phyloP scores from a whole-genome alignment of 148 eudicot genomes.

The Rhododendron griersonianum region DNA sequence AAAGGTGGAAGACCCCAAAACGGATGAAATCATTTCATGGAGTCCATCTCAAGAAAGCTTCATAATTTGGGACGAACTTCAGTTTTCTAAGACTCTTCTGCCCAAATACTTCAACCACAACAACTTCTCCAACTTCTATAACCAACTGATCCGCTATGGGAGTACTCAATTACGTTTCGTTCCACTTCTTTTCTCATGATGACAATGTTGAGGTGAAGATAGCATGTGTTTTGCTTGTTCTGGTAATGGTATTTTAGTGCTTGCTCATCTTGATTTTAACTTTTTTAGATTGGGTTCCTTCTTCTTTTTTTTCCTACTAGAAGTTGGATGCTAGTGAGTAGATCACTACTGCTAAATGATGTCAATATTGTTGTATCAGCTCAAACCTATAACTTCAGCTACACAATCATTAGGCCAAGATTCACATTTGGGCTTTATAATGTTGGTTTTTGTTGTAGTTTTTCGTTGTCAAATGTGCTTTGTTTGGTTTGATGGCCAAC shows the following conservation, averaged over 20 bases:
- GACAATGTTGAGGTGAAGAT: not conserved
- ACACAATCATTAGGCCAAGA: not conserved
- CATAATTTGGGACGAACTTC: not conserved
- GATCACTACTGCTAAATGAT: not conserved
- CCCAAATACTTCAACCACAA: not conserved
- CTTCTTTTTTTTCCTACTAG: not conserved
- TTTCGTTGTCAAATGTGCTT: not conserved
- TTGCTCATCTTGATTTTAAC: not conserved
- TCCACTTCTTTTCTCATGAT: not conserved
- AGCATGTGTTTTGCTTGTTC: not conserved
- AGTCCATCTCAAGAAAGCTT: not conserved
- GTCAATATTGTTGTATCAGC: not conserved
- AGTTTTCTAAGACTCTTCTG: not conserved
- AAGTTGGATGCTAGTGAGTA: not conserved
- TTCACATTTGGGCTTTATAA: too few species aligned
- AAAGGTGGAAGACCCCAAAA: not conserved
- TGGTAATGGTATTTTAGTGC: not conserved
- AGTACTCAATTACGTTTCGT: not conserved
- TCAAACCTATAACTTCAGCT: not conserved
- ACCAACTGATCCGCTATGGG: not conserved
- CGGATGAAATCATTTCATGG: not conserved
- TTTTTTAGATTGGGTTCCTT: too few species aligned
- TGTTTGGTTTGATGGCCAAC: not conserved
- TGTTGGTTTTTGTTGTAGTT: not conserved
- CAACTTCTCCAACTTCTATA: not conserved